Base-by-base conservation (phyloP, 2,329 filamentous ascomycete genomes). In the Alternaria sp. region DNA sequence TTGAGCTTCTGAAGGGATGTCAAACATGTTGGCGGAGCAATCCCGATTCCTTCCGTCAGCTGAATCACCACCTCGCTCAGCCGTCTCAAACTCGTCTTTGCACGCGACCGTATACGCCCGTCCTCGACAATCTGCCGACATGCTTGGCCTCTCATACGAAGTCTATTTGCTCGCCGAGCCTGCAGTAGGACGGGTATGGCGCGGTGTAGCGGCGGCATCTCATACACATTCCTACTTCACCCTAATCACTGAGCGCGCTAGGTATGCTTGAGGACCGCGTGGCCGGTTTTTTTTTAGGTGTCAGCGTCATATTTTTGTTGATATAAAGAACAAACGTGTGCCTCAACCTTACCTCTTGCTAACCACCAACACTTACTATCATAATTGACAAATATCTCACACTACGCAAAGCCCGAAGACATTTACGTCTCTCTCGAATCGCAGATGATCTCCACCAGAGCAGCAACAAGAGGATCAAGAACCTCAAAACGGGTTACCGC, bases 401-500 rank as follows among this genome's bases (percentile, higher is more conserved):
- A 24, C 42, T 51, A 44, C 45, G 48, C 51, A 60, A 48, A 51
- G 26, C 40, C 29, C 21, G 49, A 39, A 51, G 40, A 28, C 39
- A 60, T 28, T 67, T 29, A 60, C 14, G 45, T 45, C 40, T 31
- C 39, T 55, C 48, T 55, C 44, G 42, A 49, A 54, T 45, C 58
- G 64, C 46, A 56, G 42, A 77, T 77, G 72, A 71, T 76, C 51
- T 68, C 70, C 3, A 66, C 68, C 33, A 67, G 61, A 61, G 54
- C 56, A 57, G 60, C 68, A 52, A 61, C 67, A 51, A 55, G 67
- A 41, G 61, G 69, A 51, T 62, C 74, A 42, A 54, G 75, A 29
- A 68, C 75, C 50, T 72, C 78, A 26, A 77, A 72, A 65, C 73
- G 73, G 56, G 73, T 74, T 34, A 73, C 77, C 51, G 65, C 74